These are phyloP conservation scores for Alternaria rosae DNA, from an alignment of 2,329 filamentous ascomycete genomes.

Conservation along the genomic window DNA sequence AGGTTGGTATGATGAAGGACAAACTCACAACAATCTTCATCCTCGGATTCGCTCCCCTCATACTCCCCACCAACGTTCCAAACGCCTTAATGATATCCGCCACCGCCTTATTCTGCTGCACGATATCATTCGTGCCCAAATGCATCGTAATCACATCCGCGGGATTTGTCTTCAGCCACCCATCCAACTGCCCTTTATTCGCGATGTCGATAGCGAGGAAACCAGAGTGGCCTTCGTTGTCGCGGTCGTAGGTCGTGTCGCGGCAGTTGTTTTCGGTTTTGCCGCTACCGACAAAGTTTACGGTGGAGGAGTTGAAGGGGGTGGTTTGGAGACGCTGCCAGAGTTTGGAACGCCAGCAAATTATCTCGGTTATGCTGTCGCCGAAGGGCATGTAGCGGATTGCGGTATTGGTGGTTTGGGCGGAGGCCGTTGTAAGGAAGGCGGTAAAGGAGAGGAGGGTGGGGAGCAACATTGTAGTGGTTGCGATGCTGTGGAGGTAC, in stretches of 20 bases:
- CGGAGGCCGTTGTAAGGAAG: constrained; percentile 12
- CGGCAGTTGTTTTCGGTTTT: constrained; percentile 45
- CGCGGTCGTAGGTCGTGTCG: constrained; percentile 52
- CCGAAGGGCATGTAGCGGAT: constrained; percentile 54
- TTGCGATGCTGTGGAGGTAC: not conserved
- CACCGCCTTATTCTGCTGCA: constrained; percentile 48
- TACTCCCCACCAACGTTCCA: constrained; percentile 45
- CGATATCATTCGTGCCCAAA: constrained; percentile 55
- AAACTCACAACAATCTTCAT: constrained; percentile 55
- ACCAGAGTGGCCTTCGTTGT: constrained; percentile 56
- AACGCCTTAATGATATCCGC: constrained; percentile 53
- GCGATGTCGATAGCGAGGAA: constrained; percentile 56
- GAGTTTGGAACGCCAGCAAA: constrained; percentile 55
- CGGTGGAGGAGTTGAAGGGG: constrained; percentile 40
- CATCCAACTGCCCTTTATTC: constrained; percentile 53
- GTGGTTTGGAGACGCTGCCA: constrained; percentile 53
- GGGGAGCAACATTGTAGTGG: constrained; percentile 28
- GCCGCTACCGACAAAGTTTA: constrained; percentile 51
- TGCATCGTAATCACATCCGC: constrained; percentile 58
- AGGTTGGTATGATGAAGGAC: not conserved
- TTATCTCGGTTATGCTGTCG: constrained; percentile 55
- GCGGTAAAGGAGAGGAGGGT: constrained; percentile 21
- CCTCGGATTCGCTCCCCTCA: constrained; percentile 51
- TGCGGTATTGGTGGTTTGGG: constrained; percentile 24
- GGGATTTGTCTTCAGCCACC: constrained; percentile 54